These are phyloP conservation scores for Cadophora sp. DNA, from an alignment of 2,329 filamentous ascomycete species.

Conservation along the genomic window DNA sequence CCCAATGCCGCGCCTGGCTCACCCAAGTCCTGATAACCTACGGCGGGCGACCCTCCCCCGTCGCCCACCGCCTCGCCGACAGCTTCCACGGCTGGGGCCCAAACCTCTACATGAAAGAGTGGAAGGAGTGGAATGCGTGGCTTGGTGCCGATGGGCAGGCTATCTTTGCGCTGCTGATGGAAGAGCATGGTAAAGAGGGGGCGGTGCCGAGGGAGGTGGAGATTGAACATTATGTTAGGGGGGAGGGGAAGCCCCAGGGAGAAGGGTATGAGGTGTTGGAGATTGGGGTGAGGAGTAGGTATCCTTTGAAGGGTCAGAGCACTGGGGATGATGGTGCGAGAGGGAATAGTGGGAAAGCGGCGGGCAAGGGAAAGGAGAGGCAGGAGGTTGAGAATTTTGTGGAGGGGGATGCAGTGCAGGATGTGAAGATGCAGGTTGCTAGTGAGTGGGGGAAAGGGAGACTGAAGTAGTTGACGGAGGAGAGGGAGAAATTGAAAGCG, in stretches of 20 bases:
- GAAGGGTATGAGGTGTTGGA: background rate
- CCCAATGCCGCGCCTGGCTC: slow-evolving; percentile 21
- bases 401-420: background rate
- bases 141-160: slow-evolving; percentile 17
- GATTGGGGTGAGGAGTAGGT: background rate
- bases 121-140: slow-evolving; percentile 21
- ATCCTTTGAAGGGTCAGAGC: background rate
- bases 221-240: slow-evolving; percentile 16
- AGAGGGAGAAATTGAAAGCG: background rate
- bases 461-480: background rate
- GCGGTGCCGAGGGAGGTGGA: slow-evolving; percentile 60
- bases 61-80: slow-evolving; percentile 4
- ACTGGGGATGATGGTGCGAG: too few relatives aligned
- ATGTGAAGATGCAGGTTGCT: background rate
- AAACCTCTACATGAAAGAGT: slow-evolving; percentile 20
- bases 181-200: slow-evolving; percentile 52
- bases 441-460: slow-evolving; percentile 7
- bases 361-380: background rate
- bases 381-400: background rate
- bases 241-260: background rate
- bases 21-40: slow-evolving; percentile 17
- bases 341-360: background rate
- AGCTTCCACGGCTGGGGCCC: slow-evolving; percentile 22
- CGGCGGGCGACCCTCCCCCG: background rate
- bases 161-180: slow-evolving; percentile 17